Conservation (phyloP, 805 yeast genomes). For the Barnettozyma populi region DNA sequence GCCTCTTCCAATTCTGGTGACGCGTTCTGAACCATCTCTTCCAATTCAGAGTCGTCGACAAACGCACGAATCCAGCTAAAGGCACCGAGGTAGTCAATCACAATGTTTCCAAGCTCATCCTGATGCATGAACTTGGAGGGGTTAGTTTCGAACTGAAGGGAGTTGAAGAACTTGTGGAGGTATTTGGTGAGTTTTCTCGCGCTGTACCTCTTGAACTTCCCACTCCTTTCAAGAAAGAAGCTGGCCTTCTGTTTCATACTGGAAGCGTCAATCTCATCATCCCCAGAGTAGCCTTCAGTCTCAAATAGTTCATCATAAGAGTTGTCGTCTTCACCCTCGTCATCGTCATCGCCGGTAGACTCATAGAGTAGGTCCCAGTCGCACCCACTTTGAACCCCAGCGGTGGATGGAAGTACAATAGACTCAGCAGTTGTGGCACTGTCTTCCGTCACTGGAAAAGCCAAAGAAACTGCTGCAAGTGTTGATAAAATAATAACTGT, state of each 20-base stretch:
- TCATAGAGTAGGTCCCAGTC: not conserved
- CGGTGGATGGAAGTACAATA: not conserved
- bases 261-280: not conserved
- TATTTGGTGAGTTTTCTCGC: not conserved
- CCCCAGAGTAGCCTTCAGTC: not conserved
- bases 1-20: not conserved
- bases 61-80: constrained; percentile 1
- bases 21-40: not conserved
- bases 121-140: not conserved
- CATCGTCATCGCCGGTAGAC: not conserved
- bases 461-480: not conserved
- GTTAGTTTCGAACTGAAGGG: not conserved
- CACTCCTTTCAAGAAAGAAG: not conserved
- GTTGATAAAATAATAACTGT: not conserved
- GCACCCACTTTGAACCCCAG: not conserved
- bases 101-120: not conserved
- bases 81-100: not conserved
- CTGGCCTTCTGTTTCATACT: not conserved
- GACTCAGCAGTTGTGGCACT: no score
- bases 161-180: not conserved
- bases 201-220: not conserved
- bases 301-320: not conserved
- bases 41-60: not conserved
- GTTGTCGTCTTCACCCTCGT: not conserved
- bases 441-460: not conserved